These are phyloP conservation scores for Cylindrotheca closterium DNA, from an alignment of 108 stramenopile species.

Conservation along the genomic window DNA sequence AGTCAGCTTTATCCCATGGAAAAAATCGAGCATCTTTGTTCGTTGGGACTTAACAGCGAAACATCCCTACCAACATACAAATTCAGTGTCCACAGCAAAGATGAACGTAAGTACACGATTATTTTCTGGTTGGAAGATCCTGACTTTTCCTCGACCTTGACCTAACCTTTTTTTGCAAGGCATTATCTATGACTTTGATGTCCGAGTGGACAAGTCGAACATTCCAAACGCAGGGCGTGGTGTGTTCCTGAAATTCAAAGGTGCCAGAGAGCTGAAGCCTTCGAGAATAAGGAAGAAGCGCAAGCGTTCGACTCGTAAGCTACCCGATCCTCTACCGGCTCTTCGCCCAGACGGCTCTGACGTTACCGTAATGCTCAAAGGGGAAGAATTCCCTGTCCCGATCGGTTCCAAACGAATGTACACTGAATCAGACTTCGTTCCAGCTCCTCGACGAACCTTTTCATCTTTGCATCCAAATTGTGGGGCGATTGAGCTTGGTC, in stretches of 20 bases:
- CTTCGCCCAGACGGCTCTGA: slow-evolving; percentile 18
- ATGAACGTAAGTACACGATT: neutral
- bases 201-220: slow-evolving; percentile 42
- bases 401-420: neutral
- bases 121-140: neutral
- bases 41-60: neutral
- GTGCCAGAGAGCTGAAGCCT: slow-evolving; percentile 47
- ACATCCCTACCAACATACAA: neutral
- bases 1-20: neutral
- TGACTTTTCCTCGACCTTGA: neutral
- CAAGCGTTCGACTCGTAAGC: slow-evolving; percentile 4
- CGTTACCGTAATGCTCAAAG: slow-evolving; percentile 41
- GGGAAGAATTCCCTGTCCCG: slow-evolving; percentile 41
- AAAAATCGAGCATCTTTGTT: neutral
- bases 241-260: slow-evolving; percentile 66
- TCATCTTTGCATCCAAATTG: slow-evolving; percentile 21
- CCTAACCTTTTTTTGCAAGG: slow-evolving; percentile 20
- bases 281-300: slow-evolving; percentile 14
- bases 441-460: slow-evolving; percentile 14
- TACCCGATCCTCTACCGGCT: slow-evolving; percentile 23
- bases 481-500: slow-evolving; percentile 58
- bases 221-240: slow-evolving; percentile 67
- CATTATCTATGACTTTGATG: slow-evolving; percentile 52
- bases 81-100: neutral
- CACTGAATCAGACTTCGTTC: slow-evolving; percentile 16